These are phyloP conservation scores for Yamadazyma buinensis DNA, from an alignment of 1,139 yeast genomes.

Conservation along the genomic window DNA sequence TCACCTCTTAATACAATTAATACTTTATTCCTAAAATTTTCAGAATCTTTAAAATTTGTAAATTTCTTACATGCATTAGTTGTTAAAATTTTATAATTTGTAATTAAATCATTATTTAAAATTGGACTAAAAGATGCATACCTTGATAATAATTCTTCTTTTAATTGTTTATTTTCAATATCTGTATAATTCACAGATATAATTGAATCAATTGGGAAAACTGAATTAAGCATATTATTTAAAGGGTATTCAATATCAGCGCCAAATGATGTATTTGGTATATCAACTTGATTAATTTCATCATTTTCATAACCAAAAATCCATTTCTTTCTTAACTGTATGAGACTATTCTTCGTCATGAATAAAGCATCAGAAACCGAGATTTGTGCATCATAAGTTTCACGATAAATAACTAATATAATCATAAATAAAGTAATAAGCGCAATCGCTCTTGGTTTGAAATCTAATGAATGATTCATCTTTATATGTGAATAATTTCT, in stretches of 20 bases:
- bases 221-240: slow-evolving; percentile 34
- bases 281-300: too few relatives aligned
- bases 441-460: background rate
- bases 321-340: slow-evolving; percentile 20
- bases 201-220: slow-evolving; percentile 41
- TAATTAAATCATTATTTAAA: slow-evolving; percentile 20
- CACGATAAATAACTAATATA: slow-evolving; percentile 1
- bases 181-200: slow-evolving; percentile 27
- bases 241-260: slow-evolving; percentile 36
- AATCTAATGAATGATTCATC: background rate
- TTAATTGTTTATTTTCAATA: slow-evolving; percentile 5
- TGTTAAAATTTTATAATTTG: slow-evolving; percentile 26
- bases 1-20: slow-evolving; percentile 37
- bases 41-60: slow-evolving; percentile 9
- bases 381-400: background rate
- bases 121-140: slow-evolving; percentile 45
- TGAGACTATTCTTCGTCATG: slow-evolving; percentile 24
- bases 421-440: background rate
- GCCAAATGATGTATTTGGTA: background rate
- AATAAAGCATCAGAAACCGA: slow-evolving; percentile 20
- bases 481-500: too few relatives aligned
- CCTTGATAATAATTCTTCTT: slow-evolving; percentile 29
- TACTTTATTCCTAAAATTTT: slow-evolving; percentile 21
- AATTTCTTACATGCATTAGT: slow-evolving; percentile 26
- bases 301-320: slow-evolving; percentile 3